Percentiles rank a stretch among this genome's conserved stretches.
These are phyloP conservation scores for Thuja plicata DNA, from an alignment of 83 land plant species.

Conservation along the genomic window DNA sequence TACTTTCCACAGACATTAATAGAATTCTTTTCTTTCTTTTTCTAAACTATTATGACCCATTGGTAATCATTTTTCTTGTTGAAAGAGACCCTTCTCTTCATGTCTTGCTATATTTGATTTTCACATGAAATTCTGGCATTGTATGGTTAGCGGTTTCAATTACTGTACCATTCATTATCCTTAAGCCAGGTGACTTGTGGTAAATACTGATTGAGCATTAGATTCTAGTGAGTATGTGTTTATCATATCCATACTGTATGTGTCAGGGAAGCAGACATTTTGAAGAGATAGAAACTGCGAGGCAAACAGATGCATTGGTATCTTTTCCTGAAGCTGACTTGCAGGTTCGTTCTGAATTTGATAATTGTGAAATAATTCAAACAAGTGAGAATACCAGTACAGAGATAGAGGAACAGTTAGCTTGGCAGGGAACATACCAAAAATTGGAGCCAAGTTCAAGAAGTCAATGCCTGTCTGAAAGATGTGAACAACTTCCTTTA, in stretches of 20 bases:
- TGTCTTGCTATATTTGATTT: background rate
- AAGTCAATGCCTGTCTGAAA: background rate
- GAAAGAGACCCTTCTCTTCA: background rate
- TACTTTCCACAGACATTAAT: background rate
- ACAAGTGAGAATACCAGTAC: background rate
- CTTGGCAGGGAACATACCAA: slow-evolving; percentile 1
- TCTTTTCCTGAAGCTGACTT: background rate
- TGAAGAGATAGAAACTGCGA: background rate
- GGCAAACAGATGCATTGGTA: background rate
- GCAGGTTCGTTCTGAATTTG: background rate
- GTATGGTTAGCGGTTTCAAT: background rate
- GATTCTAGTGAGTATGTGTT: background rate
- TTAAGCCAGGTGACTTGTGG: background rate
- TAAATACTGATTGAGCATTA: background rate
- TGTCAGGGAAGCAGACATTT: slow-evolving; percentile 11
- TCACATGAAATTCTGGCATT: background rate
- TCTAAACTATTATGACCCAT: background rate
- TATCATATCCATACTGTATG: background rate
- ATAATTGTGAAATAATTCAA: background rate
- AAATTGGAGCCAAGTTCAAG: background rate
- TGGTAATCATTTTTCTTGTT: background rate
- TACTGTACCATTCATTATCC: background rate
- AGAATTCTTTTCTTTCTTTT: too few relatives aligned
- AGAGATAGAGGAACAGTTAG: background rate
- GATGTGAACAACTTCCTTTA: background rate